Evolutionary conservation across 176 grass and related monocot genomes (phyloP), one percentile per base, ranked within the genome.

Genomic region (Tuctoria greenei): DNA sequence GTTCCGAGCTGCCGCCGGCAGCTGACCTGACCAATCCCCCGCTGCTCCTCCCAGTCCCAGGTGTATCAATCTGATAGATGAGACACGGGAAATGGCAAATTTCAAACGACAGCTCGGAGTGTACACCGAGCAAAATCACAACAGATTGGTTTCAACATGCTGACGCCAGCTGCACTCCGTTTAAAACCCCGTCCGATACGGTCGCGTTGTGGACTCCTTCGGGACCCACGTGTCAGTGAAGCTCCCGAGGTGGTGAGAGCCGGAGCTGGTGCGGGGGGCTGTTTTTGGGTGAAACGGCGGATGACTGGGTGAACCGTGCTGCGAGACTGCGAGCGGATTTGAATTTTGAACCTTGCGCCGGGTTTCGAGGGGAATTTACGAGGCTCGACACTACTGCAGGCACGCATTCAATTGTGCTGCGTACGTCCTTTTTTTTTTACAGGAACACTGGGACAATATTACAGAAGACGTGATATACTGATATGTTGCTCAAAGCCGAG

Each of bases 281-380:
- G 16, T 1, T 21, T 54, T 54, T 54, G 8, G 71, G 38, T 2
- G 43, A 20, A 0, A 42, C 10, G 8, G 47, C 28, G 58, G 69
- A 3, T 3, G 31, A 31, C 31, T 31, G 9, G 11, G 42, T 9
- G 42, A 44, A 10, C 10, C 2, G 10, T n/a, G 24, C 2, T 28
- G 24, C 2, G 23, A 26, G 23, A 26, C 10, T 10, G 39, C 38
- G 50, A 57, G 55, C 20, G 23, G 4, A 58, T 83, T 87, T 10
- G 66, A 83, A 83, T 17, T 83, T 82, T 25, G 17, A 66, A 87
- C 67, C 7, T 49, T 35, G 61, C 16, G 35, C 62, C 85, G 43
- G 52, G 25, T 39, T 62, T 45, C 27, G 43, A 62, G 80, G 74
- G 39, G 52, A 77, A 68, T 87, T 87, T 73, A 79, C 54, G 20